phyloP scores from a whole-genome alignment of 2,329 filamentous ascomycete genomes.

The Bisporella sp. region DNA sequence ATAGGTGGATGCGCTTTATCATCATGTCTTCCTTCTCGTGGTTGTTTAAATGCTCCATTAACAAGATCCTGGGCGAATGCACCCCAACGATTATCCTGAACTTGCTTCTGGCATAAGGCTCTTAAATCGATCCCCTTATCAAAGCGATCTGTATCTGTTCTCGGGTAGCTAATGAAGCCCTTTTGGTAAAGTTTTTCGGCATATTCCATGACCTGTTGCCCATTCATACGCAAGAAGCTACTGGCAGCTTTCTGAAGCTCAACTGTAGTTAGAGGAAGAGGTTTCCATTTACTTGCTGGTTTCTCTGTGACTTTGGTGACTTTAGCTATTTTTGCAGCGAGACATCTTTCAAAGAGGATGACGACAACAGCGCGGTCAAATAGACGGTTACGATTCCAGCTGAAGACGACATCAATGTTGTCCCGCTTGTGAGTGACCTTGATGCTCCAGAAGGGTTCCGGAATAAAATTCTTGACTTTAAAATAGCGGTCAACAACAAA shows the following conservation, averaged over 20 bases:
- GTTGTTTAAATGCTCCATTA: slow-evolving; percentile 71
- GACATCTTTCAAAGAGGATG: slow-evolving; percentile 79
- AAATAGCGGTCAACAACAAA: slow-evolving; percentile 97
- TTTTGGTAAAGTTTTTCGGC: slow-evolving; percentile 87
- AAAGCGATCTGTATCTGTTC: slow-evolving; percentile 95
- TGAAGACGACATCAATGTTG: slow-evolving; percentile 72
- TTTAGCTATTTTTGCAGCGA: slow-evolving; percentile 67
- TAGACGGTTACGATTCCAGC: slow-evolving; percentile 73
- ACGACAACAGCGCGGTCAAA: slow-evolving; percentile 81
- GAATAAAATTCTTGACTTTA: slow-evolving; percentile 85
- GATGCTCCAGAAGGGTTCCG: slow-evolving; percentile 90
- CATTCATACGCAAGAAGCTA: slow-evolving; percentile 80
- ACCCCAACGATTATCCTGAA: slow-evolving; percentile 70
- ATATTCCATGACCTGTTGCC: slow-evolving; percentile 80
- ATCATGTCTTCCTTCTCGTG: slow-evolving; percentile 78
- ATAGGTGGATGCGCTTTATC: slow-evolving; percentile 98
- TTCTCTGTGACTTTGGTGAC: slow-evolving; percentile 85
- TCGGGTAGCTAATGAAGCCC: slow-evolving; percentile 94
- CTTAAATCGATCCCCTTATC: slow-evolving; percentile 82
- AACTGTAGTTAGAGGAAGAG: slow-evolving; percentile 87
- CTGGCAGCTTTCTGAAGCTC: slow-evolving; percentile 96
- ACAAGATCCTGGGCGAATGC: slow-evolving; percentile 69
- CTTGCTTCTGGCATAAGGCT: slow-evolving; percentile 76
- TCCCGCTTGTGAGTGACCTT: slow-evolving; percentile 75
- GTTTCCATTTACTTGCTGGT: slow-evolving; percentile 89